phyloP scores from a whole-genome alignment of 768 basidiomycete species.

The Pholiota molesta region DNA sequence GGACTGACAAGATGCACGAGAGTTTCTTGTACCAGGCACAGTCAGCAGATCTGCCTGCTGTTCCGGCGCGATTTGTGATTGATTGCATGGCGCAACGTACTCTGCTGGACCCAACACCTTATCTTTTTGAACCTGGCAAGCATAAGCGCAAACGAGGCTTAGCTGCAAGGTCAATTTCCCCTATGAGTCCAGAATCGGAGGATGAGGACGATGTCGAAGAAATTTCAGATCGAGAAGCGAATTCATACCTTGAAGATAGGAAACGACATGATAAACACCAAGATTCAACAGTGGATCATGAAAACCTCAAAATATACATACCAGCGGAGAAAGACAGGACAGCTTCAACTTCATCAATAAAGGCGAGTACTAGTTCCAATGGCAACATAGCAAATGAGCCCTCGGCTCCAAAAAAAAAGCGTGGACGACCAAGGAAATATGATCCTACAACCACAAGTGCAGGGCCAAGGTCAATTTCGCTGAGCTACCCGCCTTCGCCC shows the following conservation, averaged over 20 bases:
- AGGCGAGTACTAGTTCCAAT: background rate
- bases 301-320: background rate
- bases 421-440: background rate
- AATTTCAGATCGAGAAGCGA: background rate
- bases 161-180: constrained; percentile 3
- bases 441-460: background rate
- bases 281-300: background rate
- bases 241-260: background rate
- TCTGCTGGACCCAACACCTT: constrained; percentile 48
- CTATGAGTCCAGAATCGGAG: constrained; percentile 18
- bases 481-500: constrained; percentile 30
- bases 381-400: background rate
- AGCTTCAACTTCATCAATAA: background rate
- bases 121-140: constrained; percentile 35
- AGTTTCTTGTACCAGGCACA: constrained; percentile 42
- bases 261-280: constrained; percentile 13
- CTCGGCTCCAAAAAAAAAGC: background rate
- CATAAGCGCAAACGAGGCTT: constrained; percentile 23
- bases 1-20: constrained; percentile 43
- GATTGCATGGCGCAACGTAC: constrained; percentile 49
- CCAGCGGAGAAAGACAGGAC: background rate
- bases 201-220: constrained; percentile 14
- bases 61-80: constrained; percentile 54
- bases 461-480: background rate
- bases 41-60: constrained; percentile 43